These are phyloP conservation scores for Fusarium pseudocircinatum DNA, from an alignment of 2,329 filamentous ascomycete species.

Conservation along the genomic window DNA sequence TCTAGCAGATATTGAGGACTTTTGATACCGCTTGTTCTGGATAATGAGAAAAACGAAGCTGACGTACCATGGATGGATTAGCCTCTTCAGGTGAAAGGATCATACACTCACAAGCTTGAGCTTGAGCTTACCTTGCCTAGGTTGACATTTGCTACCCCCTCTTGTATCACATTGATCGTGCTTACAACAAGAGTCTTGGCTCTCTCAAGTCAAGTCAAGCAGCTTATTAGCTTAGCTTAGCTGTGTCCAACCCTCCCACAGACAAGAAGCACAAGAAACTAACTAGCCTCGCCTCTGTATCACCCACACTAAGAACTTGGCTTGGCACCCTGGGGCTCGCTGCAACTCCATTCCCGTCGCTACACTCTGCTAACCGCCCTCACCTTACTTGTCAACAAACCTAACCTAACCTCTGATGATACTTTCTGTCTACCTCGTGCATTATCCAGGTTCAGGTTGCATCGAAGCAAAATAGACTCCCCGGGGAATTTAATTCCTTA, in stretches of 20 bases:
- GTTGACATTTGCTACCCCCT: neutral
- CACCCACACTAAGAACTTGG: constrained; percentile 17
- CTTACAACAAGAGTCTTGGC: constrained; percentile 1
- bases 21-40: neutral
- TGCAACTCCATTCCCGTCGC: constrained; percentile 14
- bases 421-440: neutral
- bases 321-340: neutral
- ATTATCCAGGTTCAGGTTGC: constrained; percentile 13
- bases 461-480: constrained; percentile 19
- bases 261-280: neutral
- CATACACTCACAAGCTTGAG: neutral
- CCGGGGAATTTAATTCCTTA: constrained; percentile 31
- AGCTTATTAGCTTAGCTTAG: neutral
- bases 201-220: neutral
- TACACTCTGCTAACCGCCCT: constrained; percentile 29
- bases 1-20: neutral
- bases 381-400: neutral
- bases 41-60: neutral
- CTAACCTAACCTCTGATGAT: neutral
- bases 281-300: constrained; percentile 26
- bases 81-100: neutral
- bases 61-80: neutral
- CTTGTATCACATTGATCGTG: constrained; percentile 19
- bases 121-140: neutral
- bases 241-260: neutral